Percentiles rank a stretch among this genome's conserved stretches.
Evolutionary conservation across 2,329 filamentous ascomycete genomes (phyloP).

Genomic region (Gliomastix tumulicola): DNA sequence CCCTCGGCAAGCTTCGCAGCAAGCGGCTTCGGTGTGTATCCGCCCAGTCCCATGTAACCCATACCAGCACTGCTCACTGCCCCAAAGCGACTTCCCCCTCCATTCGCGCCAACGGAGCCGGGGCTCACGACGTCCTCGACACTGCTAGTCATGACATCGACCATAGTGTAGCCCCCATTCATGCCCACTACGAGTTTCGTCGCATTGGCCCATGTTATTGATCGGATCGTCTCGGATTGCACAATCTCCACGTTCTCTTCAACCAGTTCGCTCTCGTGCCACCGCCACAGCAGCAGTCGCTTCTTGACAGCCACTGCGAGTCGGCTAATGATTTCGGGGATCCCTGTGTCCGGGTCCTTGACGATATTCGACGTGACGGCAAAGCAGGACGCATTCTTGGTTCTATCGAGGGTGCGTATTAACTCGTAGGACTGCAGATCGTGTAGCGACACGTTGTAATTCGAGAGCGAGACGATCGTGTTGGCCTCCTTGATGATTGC

Average conservation of each 20-base stretch:
- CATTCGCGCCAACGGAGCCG: conserved; percentile 51
- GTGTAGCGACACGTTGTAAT: conserved; percentile 82
- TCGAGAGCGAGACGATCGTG: conserved; percentile 83
- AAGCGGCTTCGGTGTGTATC: conserved; percentile 85
- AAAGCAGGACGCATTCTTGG: conserved; percentile 83
- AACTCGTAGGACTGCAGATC: conserved; percentile 80
- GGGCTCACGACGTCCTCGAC: conserved; percentile 75
- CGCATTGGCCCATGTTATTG: conserved; percentile 83
- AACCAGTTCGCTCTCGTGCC: conserved; percentile 88
- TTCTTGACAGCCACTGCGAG: conserved; percentile 91
- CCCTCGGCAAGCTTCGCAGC: conserved; percentile 76
- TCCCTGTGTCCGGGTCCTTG: conserved; percentile 77
- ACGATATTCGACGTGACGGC: conserved; percentile 94
- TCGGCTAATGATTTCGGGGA: conserved; percentile 87
- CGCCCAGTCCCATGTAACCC: conserved; percentile 93
- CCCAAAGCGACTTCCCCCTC: conserved; percentile 69
- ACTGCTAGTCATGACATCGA: conserved; percentile 71
- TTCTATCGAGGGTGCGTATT: conserved; percentile 71
- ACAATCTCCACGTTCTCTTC: conserved; percentile 67
- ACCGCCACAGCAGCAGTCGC: conserved; percentile 84
- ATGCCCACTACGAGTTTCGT: conserved; percentile 84
- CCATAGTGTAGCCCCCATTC: conserved; percentile 83
- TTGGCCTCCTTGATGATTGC: conserved; percentile 94
- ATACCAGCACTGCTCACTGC: conserved; percentile 80
- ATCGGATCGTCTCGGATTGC: conserved; percentile 77